These are phyloP conservation scores for Rhodomyrtus psidioides DNA, from an alignment of 441 rosid genomes.

Conservation along the genomic window DNA sequence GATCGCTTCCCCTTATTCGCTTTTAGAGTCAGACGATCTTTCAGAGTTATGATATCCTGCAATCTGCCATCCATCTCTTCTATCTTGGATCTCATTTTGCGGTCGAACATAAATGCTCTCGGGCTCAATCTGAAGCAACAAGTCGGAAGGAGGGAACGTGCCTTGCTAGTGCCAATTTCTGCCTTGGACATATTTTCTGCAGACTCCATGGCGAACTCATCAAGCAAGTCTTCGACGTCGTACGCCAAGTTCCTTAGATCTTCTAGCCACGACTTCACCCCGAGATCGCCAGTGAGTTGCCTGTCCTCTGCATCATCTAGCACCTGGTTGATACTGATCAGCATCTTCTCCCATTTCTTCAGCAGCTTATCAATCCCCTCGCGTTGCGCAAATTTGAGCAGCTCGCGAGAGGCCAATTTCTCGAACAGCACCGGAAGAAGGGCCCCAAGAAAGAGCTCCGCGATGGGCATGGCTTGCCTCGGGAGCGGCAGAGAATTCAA, in stretches of 20 bases:
- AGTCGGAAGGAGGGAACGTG: fast-evolving
- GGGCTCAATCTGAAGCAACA: background rate
- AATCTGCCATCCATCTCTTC: background rate
- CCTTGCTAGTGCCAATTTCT: background rate
- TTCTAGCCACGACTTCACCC: background rate
- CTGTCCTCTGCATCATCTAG: background rate
- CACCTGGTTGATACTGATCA: fast-evolving
- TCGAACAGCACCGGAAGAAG: background rate
- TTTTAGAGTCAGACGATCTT: fast-evolving
- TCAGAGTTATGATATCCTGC: background rate
- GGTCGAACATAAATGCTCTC: background rate
- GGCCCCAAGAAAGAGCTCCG: background rate
- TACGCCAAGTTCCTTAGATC: background rate
- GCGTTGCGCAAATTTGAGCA: background rate
- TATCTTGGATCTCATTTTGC: background rate
- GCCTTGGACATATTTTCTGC: fast-evolving
- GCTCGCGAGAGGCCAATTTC: background rate
- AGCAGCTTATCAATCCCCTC: background rate
- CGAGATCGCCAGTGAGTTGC: fast-evolving
- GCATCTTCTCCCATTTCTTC: background rate
- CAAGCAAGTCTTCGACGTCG: background rate
- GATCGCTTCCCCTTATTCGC: background rate
- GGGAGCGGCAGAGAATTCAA: background rate
- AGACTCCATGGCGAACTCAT: background rate
- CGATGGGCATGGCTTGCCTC: background rate